Evolutionary conservation across 768 basidiomycete species (phyloP).

Genomic region (Auricularia sp.): DNA sequence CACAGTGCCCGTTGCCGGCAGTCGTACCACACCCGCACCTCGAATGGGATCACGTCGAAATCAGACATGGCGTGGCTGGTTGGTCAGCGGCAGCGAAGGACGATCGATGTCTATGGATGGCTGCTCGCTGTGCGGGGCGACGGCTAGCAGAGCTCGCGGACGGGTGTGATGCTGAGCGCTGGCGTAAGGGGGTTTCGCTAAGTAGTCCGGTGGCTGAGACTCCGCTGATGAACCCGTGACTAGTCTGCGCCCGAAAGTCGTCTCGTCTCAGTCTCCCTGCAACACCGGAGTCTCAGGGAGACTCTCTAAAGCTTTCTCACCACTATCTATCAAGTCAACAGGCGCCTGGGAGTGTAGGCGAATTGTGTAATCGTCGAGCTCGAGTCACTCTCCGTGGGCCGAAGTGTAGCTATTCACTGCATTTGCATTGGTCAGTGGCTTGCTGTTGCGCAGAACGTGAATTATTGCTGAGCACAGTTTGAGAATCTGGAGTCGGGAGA

Average conservation of each 20-base stretch:
- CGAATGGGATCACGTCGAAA: conserved; percentile 83
- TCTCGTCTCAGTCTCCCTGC: background rate
- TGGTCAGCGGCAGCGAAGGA: background rate
- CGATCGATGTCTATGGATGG: background rate
- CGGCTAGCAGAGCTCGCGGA: background rate
- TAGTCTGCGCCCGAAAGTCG: background rate
- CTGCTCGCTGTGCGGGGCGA: background rate
- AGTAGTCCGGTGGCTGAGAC: background rate
- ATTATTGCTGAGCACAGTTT: too few relatives aligned
- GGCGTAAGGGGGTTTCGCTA: background rate
- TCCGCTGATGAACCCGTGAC: background rate
- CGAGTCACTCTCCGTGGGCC: too few relatives aligned
- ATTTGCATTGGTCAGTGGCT: too few relatives aligned
- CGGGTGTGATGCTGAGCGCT: background rate
- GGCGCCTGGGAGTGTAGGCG: too few relatives aligned
- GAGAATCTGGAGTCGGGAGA: too few relatives aligned
- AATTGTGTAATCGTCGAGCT: too few relatives aligned
- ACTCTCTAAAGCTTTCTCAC: too few relatives aligned
- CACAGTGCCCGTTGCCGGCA: background rate
- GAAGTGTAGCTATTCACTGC: too few relatives aligned
- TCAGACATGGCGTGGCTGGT: conserved; percentile 4
- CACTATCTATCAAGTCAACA: too few relatives aligned
- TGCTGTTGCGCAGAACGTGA: too few relatives aligned
- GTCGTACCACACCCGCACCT: conserved; percentile 31
- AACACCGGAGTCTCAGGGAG: too few relatives aligned